Percentiles rank a stretch among this genome's conserved stretches.
phyloP scores from a whole-genome alignment of 306 rosid genomes.

The Prunus fruticosa region DNA sequence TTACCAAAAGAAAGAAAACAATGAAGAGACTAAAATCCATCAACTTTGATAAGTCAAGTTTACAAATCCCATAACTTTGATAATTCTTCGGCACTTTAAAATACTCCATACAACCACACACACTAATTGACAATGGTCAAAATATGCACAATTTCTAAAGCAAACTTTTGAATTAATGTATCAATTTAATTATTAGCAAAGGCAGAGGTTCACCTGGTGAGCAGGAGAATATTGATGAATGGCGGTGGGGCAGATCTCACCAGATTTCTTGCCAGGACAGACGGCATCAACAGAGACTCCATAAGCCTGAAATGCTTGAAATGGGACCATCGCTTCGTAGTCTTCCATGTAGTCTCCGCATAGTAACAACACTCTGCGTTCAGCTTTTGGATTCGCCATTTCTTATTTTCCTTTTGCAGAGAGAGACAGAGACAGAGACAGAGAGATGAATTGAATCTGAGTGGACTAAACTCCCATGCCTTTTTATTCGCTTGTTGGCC shows the following conservation, averaged over 20 bases:
- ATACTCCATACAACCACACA: no score
- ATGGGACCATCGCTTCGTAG: slow-evolving; percentile 79
- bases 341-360: slow-evolving; percentile 97
- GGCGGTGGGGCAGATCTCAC: slow-evolving; percentile 74
- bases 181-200: not conserved
- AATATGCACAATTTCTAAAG: no score
- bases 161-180: no score
- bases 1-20: no score
- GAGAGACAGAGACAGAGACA: not conserved
- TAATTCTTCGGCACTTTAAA: no score
- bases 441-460: not conserved
- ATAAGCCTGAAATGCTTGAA: slow-evolving; percentile 77
- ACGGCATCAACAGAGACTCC: slow-evolving; percentile 76
- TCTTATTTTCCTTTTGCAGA: not conserved
- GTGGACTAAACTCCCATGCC: not conserved
- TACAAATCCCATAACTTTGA: no score
- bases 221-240: slow-evolving; percentile 32
- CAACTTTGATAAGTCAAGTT: no score
- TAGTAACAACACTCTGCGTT: slow-evolving; percentile 57
- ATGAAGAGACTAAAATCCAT: no score
- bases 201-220: slow-evolving; percentile 50
- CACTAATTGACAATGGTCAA: no score
- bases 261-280: slow-evolving; percentile 80
- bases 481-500: no score
- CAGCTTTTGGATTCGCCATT: slow-evolving; percentile 26